Percentiles rank a stretch among this genome's conserved stretches.
Evolutionary conservation across 108 stramenopile genomes (phyloP).

Genomic region (Cyclostephanos tholiformis): DNA sequence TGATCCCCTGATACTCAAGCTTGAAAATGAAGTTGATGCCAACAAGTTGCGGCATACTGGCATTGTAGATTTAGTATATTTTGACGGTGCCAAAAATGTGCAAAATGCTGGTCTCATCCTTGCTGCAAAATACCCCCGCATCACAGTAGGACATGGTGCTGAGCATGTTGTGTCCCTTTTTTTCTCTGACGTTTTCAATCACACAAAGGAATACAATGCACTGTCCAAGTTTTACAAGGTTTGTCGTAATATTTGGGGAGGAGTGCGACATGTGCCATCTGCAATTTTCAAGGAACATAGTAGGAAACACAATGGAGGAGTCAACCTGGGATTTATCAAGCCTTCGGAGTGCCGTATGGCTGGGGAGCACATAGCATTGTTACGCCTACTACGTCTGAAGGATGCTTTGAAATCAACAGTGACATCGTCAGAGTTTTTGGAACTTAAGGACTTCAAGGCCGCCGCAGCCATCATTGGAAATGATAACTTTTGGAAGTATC

Average conservation of each 20-base stretch:
- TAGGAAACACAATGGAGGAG: slow-evolving; percentile 8
- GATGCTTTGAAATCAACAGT: background rate
- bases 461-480: background rate
- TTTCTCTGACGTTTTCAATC: background rate
- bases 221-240: background rate
- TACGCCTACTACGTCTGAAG: background rate
- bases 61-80: slow-evolving; percentile 16
- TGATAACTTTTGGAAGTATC: slow-evolving; percentile 13
- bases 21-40: background rate
- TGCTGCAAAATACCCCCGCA: slow-evolving; percentile 5
- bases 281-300: slow-evolving; percentile 2
- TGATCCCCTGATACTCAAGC: background rate
- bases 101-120: slow-evolving; percentile 4
- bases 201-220: background rate
- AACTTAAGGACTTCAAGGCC: background rate
- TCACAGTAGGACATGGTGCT: background rate
- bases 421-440: background rate
- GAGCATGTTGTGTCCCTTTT: slow-evolving; percentile 10
- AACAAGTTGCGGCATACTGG: background rate
- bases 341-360: slow-evolving; percentile 23
- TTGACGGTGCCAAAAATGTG: slow-evolving; percentile 13
- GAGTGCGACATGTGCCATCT: background rate
- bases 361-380: background rate
- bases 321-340: background rate
- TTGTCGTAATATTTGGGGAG: too few relatives aligned